Conservation (phyloP, 1,284 basidiomycete genomes). For the Moniliophthora roreri region DNA sequence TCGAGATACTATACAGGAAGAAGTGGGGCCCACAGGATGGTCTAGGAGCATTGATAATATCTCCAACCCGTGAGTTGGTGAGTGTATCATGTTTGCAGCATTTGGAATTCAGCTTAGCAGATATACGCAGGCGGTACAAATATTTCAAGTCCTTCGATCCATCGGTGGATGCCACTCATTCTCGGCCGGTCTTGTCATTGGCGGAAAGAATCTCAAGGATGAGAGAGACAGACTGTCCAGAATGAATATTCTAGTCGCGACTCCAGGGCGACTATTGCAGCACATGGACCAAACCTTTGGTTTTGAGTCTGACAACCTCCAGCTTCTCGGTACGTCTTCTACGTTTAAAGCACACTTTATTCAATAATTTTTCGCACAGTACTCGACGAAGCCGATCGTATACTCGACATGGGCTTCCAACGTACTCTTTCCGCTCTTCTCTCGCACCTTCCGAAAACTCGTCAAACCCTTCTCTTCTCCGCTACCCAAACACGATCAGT, state of each 20-base stretch:
- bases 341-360: not conserved
- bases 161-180: conserved; percentile 92
- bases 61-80: conserved; percentile 92
- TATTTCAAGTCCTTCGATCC: conserved; percentile 92
- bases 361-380: conserved; percentile 47
- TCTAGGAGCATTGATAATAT: conserved; percentile 92
- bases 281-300: conserved; percentile 99
- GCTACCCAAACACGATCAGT: conserved; percentile 96
- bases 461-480: conserved; percentile 95
- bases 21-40: conserved; percentile 97
- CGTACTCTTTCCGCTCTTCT: conserved; percentile 90
- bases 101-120: conserved; percentile 10
- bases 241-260: conserved; percentile 98
- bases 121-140: conserved; percentile 81
- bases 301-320: conserved; percentile 89
- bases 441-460: conserved; percentile 80
- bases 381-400: conserved; percentile 95
- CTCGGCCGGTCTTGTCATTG: conserved; percentile 94
- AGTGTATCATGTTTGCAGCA: conserved; percentile 23
- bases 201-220: conserved; percentile 94
- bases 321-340: conserved; percentile 75
- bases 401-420: conserved; percentile 95
- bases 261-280: conserved; percentile 92
- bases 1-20: conserved; percentile 88
- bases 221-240: conserved; percentile 85